phyloP scores from a whole-genome alignment of 768 basidiomycete genomes.

The Russula foetens region DNA sequence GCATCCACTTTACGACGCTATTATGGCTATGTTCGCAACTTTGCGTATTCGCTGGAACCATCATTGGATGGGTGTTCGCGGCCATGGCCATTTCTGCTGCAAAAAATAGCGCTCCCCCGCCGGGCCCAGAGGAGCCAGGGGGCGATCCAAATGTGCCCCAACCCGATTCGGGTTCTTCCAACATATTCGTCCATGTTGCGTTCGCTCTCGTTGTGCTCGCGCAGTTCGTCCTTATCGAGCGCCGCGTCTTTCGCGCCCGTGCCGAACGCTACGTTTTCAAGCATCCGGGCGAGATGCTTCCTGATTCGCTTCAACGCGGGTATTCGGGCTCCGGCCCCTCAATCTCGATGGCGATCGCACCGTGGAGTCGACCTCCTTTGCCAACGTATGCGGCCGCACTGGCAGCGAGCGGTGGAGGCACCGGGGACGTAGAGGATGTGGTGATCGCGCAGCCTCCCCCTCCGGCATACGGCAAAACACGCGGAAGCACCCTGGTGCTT shows the following conservation, averaged over 20 bases:
- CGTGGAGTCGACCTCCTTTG: slow-evolving; percentile 64
- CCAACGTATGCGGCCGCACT: slow-evolving; percentile 66
- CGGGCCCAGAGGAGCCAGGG: too few relatives aligned
- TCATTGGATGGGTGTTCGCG: slow-evolving; percentile 47
- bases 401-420: slow-evolving; percentile 58
- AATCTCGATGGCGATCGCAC: slow-evolving; percentile 33
- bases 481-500: slow-evolving; percentile 58
- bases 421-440: slow-evolving; percentile 69
- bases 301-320: slow-evolving; percentile 15
- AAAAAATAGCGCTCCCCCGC: background rate
- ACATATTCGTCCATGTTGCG: slow-evolving; percentile 54
- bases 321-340: background rate
- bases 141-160: background rate
- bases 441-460: slow-evolving; percentile 61
- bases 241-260: slow-evolving; percentile 54
- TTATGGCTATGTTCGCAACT: slow-evolving; percentile 35
- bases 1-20: slow-evolving; percentile 40
- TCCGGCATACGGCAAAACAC: slow-evolving; percentile 69
- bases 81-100: slow-evolving; percentile 23
- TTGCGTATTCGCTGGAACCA: slow-evolving; percentile 35
- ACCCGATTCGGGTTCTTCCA: slow-evolving; percentile 15
- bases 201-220: slow-evolving; percentile 45
- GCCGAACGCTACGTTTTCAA: slow-evolving; percentile 52
- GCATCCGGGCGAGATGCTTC: slow-evolving; percentile 47
- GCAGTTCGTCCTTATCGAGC: slow-evolving; percentile 56